Evolutionary conservation across 148 eudicot species (phyloP).

Genomic region (Silene latifolia): DNA sequence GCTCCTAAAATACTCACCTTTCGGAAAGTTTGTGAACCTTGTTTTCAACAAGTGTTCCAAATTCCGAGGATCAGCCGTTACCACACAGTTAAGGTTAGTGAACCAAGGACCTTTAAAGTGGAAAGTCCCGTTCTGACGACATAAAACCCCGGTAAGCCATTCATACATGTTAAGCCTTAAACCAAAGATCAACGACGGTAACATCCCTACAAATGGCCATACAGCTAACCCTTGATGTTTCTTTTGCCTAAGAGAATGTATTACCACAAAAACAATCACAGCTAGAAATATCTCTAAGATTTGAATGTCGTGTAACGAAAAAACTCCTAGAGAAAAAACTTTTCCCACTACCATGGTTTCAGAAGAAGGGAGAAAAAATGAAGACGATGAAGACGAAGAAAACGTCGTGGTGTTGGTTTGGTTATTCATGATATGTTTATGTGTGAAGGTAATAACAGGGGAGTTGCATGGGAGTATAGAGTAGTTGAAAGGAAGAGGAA

Average conservation of each 20-base stretch:
- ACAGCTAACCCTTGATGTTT: slow-evolving; percentile 56
- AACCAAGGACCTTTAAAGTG: slow-evolving; percentile 62
- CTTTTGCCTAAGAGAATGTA: slow-evolving; percentile 50
- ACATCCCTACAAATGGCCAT: slow-evolving; percentile 84
- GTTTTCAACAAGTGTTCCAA: slow-evolving; percentile 72
- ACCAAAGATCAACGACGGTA: slow-evolving; percentile 63
- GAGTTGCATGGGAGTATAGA: slow-evolving; percentile 21
- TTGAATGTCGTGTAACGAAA: slow-evolving; percentile 33
- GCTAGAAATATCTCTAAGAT: slow-evolving; percentile 54
- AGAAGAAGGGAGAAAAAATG: slow-evolving; percentile 19
- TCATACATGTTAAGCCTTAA: slow-evolving; percentile 53
- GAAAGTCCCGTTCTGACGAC: slow-evolving; percentile 55
- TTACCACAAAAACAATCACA: slow-evolving; percentile 43
- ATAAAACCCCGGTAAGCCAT: slow-evolving; percentile 50
- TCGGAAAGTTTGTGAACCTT: slow-evolving; percentile 57
- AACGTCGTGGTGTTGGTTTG: slow-evolving; percentile 14
- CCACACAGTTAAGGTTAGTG: slow-evolving; percentile 68
- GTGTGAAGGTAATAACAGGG: slow-evolving; percentile 22
- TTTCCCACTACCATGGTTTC: not conserved
- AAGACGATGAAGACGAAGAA: slow-evolving; percentile 10
- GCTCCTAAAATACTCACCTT: slow-evolving; percentile 57
- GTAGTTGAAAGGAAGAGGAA: slow-evolving; percentile 25
- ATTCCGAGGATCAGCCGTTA: slow-evolving; percentile 80
- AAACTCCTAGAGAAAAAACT: not conserved
- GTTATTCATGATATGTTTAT: slow-evolving; percentile 36